A percentile compares a stretch with the other conserved stretches of the same genome.
phyloP scores from a whole-genome alignment of 202 grass and related monocot species.

The Miscanthus sacchariflorus region DNA sequence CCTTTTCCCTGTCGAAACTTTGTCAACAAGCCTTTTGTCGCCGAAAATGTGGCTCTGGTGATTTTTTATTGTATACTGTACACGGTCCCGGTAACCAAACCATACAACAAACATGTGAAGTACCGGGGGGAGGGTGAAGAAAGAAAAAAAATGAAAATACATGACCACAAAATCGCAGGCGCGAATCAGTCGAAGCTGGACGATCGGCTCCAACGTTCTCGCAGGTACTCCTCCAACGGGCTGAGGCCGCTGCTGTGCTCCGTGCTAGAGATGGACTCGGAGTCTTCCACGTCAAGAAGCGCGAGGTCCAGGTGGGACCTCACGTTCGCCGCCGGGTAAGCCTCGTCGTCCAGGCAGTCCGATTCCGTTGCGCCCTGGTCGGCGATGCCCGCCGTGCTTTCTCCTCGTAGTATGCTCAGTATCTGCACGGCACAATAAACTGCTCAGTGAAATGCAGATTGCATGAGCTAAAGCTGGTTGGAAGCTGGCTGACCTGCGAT shows the following conservation, averaged over 20 bases:
- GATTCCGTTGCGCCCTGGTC: constrained; percentile 40
- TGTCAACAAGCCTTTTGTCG: not conserved
- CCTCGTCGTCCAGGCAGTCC: constrained; percentile 83
- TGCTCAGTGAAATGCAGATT: not conserved
- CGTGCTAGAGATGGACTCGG: constrained; percentile 79
- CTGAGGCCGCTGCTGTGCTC: constrained; percentile 75
- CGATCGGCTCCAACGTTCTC: constrained; percentile 75
- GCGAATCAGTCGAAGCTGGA: constrained; percentile 82
- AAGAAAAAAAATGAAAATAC: not conserved
- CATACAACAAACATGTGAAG: constrained; percentile 2
- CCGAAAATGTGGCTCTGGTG: constrained; percentile 35
- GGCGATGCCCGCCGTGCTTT: constrained; percentile 26
- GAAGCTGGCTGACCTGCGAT: constrained; percentile 56
- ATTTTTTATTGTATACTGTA: constrained; percentile 48
- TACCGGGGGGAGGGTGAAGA: not conserved
- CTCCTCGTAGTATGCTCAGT: constrained; percentile 63
- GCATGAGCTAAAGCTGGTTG: not conserved
- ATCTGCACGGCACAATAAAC: constrained; percentile 47
- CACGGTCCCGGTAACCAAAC: constrained; percentile 29
- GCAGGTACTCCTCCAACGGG: constrained; percentile 80
- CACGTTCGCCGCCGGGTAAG: constrained; percentile 74
- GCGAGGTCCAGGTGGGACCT: constrained; percentile 84
- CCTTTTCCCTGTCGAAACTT: not conserved
- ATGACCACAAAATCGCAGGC: not conserved
- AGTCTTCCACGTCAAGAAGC: constrained; percentile 82